Evolutionary conservation across 2,329 filamentous ascomycete species (phyloP).

Genomic region (Pseudomassariella vexata): DNA sequence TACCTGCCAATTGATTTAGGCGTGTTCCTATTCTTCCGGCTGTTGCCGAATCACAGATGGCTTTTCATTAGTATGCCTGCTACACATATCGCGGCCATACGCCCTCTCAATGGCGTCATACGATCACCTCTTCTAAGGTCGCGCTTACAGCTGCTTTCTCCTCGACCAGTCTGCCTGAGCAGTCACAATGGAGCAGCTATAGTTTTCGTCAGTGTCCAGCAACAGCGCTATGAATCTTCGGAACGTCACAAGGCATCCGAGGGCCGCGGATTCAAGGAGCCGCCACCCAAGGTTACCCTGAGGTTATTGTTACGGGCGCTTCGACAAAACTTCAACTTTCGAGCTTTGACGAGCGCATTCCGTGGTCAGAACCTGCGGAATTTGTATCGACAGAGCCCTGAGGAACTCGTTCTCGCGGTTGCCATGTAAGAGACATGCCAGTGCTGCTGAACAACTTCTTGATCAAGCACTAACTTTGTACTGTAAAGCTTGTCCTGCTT

Average conservation of each 20-base stretch:
- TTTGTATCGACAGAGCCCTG: slow-evolving; percentile 36
- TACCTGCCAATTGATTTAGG: no score
- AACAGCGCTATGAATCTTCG: slow-evolving; percentile 18
- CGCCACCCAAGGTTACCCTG: slow-evolving; percentile 18
- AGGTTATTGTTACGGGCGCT: slow-evolving; percentile 23
- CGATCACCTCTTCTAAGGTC: not conserved
- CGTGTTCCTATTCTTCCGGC: no score
- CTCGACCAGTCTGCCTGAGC: no score
- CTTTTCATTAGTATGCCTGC: slow-evolving; percentile 6
- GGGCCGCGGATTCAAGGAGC: no score
- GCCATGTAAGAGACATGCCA: slow-evolving; percentile 27
- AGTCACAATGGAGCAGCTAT: slow-evolving; percentile 6
- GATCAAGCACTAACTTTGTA: not conserved
- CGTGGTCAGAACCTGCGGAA: slow-evolving; percentile 29
- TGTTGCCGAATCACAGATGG: no score
- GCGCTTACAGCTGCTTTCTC: no score
- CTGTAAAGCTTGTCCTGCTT: slow-evolving; percentile 27
- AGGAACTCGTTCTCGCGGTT: slow-evolving; percentile 36
- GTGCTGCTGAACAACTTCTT: no score
- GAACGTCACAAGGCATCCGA: slow-evolving; percentile 11
- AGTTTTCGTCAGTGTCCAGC: slow-evolving; percentile 11
- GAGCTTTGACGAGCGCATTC: slow-evolving; percentile 29
- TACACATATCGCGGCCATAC: slow-evolving; percentile 1
- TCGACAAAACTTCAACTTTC: slow-evolving; percentile 26
- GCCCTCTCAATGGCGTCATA: slow-evolving; percentile 4